Evolutionary conservation across 2,329 filamentous ascomycete species (phyloP), one percentile per base, ranked within the genome.

Genomic region (Endothia cerciana): DNA sequence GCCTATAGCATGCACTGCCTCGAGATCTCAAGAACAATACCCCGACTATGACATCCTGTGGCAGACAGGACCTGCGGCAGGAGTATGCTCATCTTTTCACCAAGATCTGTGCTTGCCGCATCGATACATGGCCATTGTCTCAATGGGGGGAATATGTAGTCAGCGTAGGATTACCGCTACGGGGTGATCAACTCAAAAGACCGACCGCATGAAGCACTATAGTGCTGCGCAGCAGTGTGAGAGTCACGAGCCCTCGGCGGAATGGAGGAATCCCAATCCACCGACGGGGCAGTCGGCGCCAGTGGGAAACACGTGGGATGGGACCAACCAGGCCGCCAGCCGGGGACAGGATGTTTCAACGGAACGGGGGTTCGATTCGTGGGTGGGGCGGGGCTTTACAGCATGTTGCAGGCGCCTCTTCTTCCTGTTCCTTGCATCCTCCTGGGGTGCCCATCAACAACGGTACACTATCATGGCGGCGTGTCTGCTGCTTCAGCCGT

Each of bases 331-430:
- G 57, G 13, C 45, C 57, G n/a, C 25, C 49, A 36, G 47, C 38
- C 63, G 45, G 28, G 49, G 13, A 28, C 38, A 51, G 53, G 13
- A 25, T 25, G 40, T 55, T 62, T 56, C 17, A 56, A 33, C 30
- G 25, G n/a, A n/a, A n/a, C n/a, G n/a, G n/a, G 38, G 47, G 36
- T 7, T n/a, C n/a, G n/a, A 28, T 11, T 30, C 19, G n/a, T 28
- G 5, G 15, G 47, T 51, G 45, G 43, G 43, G 30, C 33, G 11
- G 36, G 36, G 15, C 45, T 25, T 19, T 22, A 13, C 7, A n/a
- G n/a, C n/a, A n/a, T n/a, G 59, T 61, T 49, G 59, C 28, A 33
- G 59, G 59, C 59, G 59, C 59, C 45, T 61, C 59, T 36, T 28
- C 33, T 61, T 28, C 47, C 2, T 51, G 2, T 15, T 40, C 3